phyloP scores from a whole-genome alignment of 2,329 filamentous ascomycete species.

The Calonectria henricotiae region DNA sequence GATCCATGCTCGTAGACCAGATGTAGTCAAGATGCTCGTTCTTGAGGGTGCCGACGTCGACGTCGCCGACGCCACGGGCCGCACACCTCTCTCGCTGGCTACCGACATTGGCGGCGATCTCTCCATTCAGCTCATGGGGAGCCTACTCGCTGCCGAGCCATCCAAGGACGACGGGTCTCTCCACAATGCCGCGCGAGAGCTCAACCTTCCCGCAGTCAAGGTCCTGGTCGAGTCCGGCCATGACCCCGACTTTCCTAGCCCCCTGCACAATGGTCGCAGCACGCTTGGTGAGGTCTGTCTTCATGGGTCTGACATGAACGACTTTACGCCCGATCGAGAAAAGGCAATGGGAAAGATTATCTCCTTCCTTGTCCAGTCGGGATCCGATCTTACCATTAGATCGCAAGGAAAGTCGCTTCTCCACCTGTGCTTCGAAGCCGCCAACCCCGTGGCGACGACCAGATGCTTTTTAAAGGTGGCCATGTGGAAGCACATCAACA shows the following conservation, averaged over 20 bases:
- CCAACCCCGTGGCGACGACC: slow-evolving; percentile 70
- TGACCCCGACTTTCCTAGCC: slow-evolving; percentile 77
- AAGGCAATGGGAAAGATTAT: slow-evolving; percentile 73
- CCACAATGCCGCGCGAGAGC: slow-evolving; percentile 75
- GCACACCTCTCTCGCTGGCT: slow-evolving; percentile 74
- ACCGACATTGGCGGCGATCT: slow-evolving; percentile 70
- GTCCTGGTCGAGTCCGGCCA: slow-evolving; percentile 74
- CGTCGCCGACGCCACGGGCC: slow-evolving; percentile 70
- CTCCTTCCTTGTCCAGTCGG: slow-evolving; percentile 70
- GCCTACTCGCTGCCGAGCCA: slow-evolving; percentile 71
- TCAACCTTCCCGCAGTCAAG: slow-evolving; percentile 72
- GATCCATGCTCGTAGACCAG: slow-evolving; percentile 70
- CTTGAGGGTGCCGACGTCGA: slow-evolving; percentile 74
- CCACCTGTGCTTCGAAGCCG: slow-evolving; percentile 73
- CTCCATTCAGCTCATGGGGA: slow-evolving; percentile 69
- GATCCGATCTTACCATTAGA: slow-evolving; percentile 71
- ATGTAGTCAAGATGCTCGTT: slow-evolving; percentile 72
- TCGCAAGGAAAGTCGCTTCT: slow-evolving; percentile 73
- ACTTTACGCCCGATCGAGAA: slow-evolving; percentile 65
- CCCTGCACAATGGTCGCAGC: slow-evolving; percentile 74
- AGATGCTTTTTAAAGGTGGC: slow-evolving; percentile 74
- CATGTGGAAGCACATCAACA: slow-evolving; percentile 78
- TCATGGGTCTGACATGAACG: slow-evolving; percentile 66
- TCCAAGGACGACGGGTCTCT: slow-evolving; percentile 77
- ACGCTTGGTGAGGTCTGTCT: slow-evolving; percentile 77